Evolutionary conservation across 441 rosid genomes (phyloP).

Genomic region (Croton laevigatus): DNA sequence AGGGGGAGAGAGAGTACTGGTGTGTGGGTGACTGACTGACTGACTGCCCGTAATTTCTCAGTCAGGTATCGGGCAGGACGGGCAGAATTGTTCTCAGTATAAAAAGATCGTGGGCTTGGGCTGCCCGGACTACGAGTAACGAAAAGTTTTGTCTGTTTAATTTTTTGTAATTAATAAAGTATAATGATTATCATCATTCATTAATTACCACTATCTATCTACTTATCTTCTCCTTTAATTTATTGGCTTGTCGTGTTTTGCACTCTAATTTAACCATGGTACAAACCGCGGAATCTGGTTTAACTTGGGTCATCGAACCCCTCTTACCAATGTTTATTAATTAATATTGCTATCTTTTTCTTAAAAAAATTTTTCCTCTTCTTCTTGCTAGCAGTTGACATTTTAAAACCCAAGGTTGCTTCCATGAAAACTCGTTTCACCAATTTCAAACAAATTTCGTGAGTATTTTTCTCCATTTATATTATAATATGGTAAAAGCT

Average conservation of each 20-base stretch:
- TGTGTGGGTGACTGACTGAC: constrained; percentile 28
- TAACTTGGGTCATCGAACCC: constrained; percentile 1
- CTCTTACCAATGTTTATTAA: too few relatives aligned
- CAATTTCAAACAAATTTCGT: too few relatives aligned
- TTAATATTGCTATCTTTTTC: too few relatives aligned
- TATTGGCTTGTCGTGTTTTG: background rate
- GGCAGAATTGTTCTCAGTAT: constrained; percentile 25
- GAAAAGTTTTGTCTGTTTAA: constrained; percentile 14
- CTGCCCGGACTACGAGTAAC: constrained; percentile 29
- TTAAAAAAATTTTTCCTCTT: too few relatives aligned
- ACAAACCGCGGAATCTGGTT: background rate
- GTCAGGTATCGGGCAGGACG: constrained; percentile 39
- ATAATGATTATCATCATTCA: background rate
- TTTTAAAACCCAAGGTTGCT: too few relatives aligned
- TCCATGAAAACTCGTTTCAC: too few relatives aligned
- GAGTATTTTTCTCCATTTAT: too few relatives aligned
- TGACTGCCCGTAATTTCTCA: constrained; percentile 47
- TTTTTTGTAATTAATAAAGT: too few relatives aligned
- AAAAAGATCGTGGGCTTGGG: constrained; percentile 13
- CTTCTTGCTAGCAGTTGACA: too few relatives aligned
- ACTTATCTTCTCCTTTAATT: background rate
- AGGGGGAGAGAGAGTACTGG: constrained; percentile 19
- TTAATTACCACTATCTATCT: background rate
- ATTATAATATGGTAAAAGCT: too few relatives aligned
- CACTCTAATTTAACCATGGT: background rate